phyloP scores from a whole-genome alignment of 139 green algal genomes.

The Coccomyxa sp. region DNA sequence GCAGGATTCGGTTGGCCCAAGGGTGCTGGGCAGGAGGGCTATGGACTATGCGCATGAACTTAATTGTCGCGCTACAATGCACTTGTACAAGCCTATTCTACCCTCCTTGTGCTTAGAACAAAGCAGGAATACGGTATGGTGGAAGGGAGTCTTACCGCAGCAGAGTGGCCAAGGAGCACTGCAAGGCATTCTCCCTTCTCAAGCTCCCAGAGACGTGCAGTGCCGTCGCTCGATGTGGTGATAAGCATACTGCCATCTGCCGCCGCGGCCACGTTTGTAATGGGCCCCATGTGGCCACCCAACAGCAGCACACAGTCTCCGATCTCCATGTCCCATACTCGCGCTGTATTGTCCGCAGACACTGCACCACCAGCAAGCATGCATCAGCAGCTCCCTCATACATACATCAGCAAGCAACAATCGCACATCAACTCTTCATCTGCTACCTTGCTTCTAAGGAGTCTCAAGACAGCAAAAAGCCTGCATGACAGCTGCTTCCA shows the following conservation, averaged over 20 bases:
- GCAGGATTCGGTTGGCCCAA: background rate
- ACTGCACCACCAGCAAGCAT: slow-evolving; percentile 17
- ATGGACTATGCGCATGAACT: too few species aligned
- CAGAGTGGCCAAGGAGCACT: slow-evolving; percentile 35
- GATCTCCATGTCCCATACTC: slow-evolving; percentile 81
- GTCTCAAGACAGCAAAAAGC: too few species aligned
- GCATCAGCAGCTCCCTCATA: background rate
- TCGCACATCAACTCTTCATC: background rate
- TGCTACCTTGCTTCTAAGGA: background rate
- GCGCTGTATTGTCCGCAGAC: slow-evolving; percentile 53
- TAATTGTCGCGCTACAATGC: too few species aligned
- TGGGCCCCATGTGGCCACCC: slow-evolving; percentile 27
- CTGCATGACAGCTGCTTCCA: too few species aligned
- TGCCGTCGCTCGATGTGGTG: slow-evolving; percentile 37
- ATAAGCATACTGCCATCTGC: slow-evolving; percentile 40
- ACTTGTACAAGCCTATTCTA: too few species aligned
- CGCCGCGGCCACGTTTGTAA: slow-evolving; percentile 35
- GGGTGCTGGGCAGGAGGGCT: background rate
- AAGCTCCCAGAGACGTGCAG: slow-evolving; percentile 44
- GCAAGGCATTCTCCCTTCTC: slow-evolving; percentile 36
- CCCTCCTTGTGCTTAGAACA: background rate
- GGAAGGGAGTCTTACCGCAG: background rate
- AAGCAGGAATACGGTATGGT: background rate
- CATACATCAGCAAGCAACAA: background rate
- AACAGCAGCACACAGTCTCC: slow-evolving; percentile 77